Evolutionary conservation across 2,329 filamentous ascomycete genomes (phyloP).

Genomic region (Sclerotinia borealis): DNA sequence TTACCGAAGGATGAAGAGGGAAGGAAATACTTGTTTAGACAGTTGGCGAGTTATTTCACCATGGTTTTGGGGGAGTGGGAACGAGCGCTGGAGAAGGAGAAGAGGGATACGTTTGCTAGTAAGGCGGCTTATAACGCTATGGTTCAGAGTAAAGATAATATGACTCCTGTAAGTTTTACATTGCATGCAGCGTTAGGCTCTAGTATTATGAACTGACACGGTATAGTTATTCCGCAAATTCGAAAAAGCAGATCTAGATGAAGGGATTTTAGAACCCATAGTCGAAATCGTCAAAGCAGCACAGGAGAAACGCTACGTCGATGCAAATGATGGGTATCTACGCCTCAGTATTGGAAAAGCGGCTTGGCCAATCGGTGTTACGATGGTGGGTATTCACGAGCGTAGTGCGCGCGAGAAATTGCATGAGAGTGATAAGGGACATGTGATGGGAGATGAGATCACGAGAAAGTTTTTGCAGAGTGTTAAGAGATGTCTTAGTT

Average conservation of each 20-base stretch:
- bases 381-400: conserved; percentile 99
- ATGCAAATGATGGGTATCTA: conserved; percentile 93
- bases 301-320: conserved; percentile 86
- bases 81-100: conserved; percentile 62
- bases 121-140: conserved; percentile 79
- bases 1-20: conserved; percentile 58
- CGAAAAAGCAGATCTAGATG: conserved; percentile 72
- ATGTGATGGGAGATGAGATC: conserved; percentile 95
- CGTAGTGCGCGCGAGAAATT: conserved; percentile 91
- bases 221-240: conserved; percentile 76
- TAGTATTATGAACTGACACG: conserved; percentile 13
- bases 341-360: conserved; percentile 91
- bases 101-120: conserved; percentile 63
- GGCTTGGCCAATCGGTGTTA: conserved; percentile 98
- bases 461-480: conserved; percentile 96
- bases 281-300: conserved; percentile 89
- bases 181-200: neutral
- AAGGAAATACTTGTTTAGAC: conserved; percentile 69
- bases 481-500: conserved; percentile 93
- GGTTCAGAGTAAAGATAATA: conserved; percentile 79
- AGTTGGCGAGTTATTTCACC: conserved; percentile 91
- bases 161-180: conserved; percentile 59
- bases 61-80: conserved; percentile 93
- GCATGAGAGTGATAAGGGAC: conserved; percentile 79
- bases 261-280: conserved; percentile 72